These are phyloP conservation scores for Solanum bulbocastanum DNA, from an alignment of 257 asterid genomes.

Conservation along the genomic window DNA sequence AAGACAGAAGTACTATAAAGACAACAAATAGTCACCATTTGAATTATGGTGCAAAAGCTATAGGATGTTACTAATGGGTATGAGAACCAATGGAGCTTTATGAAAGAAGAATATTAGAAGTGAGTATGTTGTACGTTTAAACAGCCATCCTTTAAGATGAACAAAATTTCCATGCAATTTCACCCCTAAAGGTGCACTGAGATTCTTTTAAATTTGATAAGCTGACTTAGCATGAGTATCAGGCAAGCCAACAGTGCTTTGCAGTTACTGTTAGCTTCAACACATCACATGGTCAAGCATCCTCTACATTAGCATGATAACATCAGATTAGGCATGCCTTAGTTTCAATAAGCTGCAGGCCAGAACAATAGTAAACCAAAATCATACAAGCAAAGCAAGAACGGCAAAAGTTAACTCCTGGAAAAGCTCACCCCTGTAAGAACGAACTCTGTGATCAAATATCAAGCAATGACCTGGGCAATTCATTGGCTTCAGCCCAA, in stretches of 20 bases:
- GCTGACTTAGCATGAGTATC: neutral
- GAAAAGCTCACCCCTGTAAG: slow-evolving; percentile 71
- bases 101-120: neutral
- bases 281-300: neutral
- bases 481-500: slow-evolving; percentile 98
- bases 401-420: neutral
- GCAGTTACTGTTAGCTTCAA: neutral
- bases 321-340: neutral
- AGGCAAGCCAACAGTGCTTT: neutral
- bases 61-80: neutral
- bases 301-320: neutral
- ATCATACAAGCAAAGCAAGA: slow-evolving; percentile 1
- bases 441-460: slow-evolving; percentile 92
- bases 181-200: neutral
- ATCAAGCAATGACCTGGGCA: slow-evolving; percentile 99
- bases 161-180: neutral
- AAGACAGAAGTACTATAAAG: neutral
- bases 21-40: neutral
- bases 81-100: neutral
- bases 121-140: neutral
- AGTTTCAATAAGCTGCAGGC: neutral
- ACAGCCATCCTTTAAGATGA: neutral
- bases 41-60: neutral
- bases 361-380: neutral
- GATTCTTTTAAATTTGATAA: neutral